Percentiles rank a stretch among this genome's conserved stretches.
Evolutionary conservation across 805 yeast genomes (phyloP).

Genomic region (Candida tallmaniae): DNA sequence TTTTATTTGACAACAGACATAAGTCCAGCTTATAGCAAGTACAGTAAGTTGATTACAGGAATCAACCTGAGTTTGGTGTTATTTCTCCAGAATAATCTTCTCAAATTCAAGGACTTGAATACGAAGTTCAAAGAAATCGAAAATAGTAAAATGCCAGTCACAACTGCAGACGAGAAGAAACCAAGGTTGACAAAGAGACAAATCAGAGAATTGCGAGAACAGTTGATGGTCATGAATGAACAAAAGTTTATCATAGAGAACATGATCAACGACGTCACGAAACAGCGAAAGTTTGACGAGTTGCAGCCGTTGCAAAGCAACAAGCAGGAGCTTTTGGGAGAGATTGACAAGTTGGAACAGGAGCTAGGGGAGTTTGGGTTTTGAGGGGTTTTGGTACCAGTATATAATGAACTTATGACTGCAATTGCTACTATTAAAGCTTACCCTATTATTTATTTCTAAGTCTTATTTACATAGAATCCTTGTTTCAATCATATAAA

Average conservation of each 20-base stretch:
- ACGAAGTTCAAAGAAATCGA: conserved; percentile 28
- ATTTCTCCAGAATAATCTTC: conserved; percentile 64
- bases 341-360: conserved; percentile 41
- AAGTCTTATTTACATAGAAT: too few relatives aligned
- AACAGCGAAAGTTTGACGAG: conserved; percentile 74
- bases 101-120: conserved; percentile 61
- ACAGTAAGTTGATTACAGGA: conserved; percentile 40
- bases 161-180: conserved; percentile 10
- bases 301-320: conserved; percentile 55
- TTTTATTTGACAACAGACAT: conserved; percentile 16
- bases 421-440: too few relatives aligned
- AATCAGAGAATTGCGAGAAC: conserved; percentile 60
- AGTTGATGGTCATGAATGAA: conserved; percentile 81
- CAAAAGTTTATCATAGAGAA: conserved; percentile 70
- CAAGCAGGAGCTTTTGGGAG: conserved; percentile 49
- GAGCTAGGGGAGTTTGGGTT: conserved; percentile 54
- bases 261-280: conserved; percentile 58
- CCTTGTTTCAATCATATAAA: too few relatives aligned
- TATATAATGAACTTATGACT: too few relatives aligned
- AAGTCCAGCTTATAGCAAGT: conserved; percentile 9
- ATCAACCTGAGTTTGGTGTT: conserved; percentile 52
- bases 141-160: conserved; percentile 16
- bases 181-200: conserved; percentile 44
- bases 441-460: too few relatives aligned
- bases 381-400: conserved; percentile 6